phyloP scores from a whole-genome alignment of 108 stramenopile genomes.

The Nitzschia inconspicua region DNA sequence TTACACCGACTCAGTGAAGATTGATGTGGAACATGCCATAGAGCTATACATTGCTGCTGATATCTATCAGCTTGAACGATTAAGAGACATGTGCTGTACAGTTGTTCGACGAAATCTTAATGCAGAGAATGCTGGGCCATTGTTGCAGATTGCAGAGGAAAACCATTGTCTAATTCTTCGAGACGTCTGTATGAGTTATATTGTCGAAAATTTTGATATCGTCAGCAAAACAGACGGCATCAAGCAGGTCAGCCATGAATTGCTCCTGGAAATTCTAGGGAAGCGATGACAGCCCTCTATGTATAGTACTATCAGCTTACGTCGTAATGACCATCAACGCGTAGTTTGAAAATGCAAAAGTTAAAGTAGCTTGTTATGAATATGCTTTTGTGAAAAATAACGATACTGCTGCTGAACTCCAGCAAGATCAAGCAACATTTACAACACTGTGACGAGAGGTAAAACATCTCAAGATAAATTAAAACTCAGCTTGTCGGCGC shows the following conservation, averaged over 20 bases:
- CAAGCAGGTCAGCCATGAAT: conserved; percentile 84
- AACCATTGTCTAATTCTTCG: conserved; percentile 87
- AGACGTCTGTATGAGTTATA: conserved; percentile 86
- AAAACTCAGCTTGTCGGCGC: not conserved
- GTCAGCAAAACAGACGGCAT: conserved; percentile 94
- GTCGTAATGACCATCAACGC: too few relatives aligned
- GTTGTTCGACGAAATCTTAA: conserved; percentile 86
- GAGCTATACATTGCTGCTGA: conserved; percentile 92
- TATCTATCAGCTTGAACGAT: conserved; percentile 87
- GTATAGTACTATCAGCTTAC: too few relatives aligned
- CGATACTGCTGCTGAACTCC: too few relatives aligned
- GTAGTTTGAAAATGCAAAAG: too few relatives aligned
- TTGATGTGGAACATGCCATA: conserved; percentile 84
- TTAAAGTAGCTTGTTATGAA: too few relatives aligned
- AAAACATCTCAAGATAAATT: too few relatives aligned
- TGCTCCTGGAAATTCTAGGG: conserved; percentile 88
- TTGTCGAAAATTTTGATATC: conserved; percentile 92
- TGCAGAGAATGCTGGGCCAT: conserved; percentile 84
- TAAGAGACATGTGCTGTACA: conserved; percentile 91
- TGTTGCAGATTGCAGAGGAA: conserved; percentile 89
- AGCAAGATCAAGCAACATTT: too few relatives aligned
- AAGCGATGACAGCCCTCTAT: conserved; percentile 49
- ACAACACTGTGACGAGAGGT: too few relatives aligned
- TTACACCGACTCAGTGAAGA: conserved; percentile 91
- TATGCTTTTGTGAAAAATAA: too few relatives aligned